Evolutionary conservation across 2,329 filamentous ascomycete genomes (phyloP).

Genomic region (Monilinia polystroma): DNA sequence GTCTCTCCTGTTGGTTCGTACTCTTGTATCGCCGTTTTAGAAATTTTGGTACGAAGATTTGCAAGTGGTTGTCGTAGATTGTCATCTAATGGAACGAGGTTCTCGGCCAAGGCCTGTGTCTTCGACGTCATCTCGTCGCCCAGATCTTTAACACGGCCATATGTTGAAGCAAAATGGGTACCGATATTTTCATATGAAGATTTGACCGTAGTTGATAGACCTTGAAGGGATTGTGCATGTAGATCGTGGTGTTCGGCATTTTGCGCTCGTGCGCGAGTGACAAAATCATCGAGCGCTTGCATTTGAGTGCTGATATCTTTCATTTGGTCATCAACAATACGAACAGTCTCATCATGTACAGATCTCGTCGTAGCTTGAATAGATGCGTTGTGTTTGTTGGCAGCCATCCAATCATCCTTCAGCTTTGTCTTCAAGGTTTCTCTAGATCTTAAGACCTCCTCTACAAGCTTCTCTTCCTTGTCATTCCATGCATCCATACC

Average conservation of each 20-base stretch:
- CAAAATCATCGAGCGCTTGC: conserved; percentile 85
- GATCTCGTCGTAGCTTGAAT: conserved; percentile 82
- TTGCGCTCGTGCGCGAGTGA: conserved; percentile 74
- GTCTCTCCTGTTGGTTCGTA: conserved; percentile 85
- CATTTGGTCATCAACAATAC: conserved; percentile 87
- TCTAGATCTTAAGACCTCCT: conserved; percentile 69
- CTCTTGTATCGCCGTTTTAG: conserved; percentile 65
- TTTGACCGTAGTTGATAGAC: conserved; percentile 66
- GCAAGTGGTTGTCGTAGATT: conserved; percentile 67
- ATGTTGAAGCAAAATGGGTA: conserved; percentile 66
- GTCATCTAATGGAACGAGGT: conserved; percentile 60
- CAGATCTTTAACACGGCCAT: conserved; percentile 66
- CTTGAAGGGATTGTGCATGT: conserved; percentile 64
- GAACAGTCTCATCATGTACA: conserved; percentile 86
- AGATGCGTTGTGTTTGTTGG: conserved; percentile 76
- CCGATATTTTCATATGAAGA: conserved; percentile 71
- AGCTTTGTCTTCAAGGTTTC: conserved; percentile 79
- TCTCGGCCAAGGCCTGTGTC: conserved; percentile 56
- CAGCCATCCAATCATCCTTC: conserved; percentile 78
- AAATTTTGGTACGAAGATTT: conserved; percentile 68
- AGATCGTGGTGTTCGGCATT: conserved; percentile 75
- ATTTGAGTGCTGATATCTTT: conserved; percentile 85
- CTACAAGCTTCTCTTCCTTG: conserved; percentile 66
- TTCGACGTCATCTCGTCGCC: conserved; percentile 65
- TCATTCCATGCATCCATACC: conserved; percentile 74